Evolutionary conservation across 371 early-diverging fungal genomes (phyloP), one percentile per base, ranked within the genome.

Genomic region (Saksenaea oblongispora): DNA sequence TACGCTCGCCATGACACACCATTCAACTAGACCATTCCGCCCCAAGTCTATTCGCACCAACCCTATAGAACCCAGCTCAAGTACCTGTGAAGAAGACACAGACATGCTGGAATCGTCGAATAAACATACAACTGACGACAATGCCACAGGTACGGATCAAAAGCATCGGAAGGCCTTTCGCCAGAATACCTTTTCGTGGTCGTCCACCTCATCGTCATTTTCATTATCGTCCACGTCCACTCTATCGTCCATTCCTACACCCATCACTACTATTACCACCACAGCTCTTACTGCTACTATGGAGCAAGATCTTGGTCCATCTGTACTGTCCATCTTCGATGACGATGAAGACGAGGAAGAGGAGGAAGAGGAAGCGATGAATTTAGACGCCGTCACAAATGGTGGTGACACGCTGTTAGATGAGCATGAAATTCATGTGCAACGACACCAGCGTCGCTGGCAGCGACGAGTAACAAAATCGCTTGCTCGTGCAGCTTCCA

Each of bases 401-500:
- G 51, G 51, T 22, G 51, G 51, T 47, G 51, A 47, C 51, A 47
- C 51, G 24, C 1, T 22, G 2, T 17, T 8, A 11, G 56, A 62
- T 28, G 56, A 54, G 24, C 28, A 56, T 31, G 62, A 62, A 56
- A 26, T 13, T 34, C 56, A 62, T 27, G 47, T 62, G 34, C 57
- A 54, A 55, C 39, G 39, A 27, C 69, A 69, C 18, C 69, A 64
- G 54, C 64, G 62, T 31, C 65, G 60, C 42, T 61, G 62, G 61
- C 64, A 65, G 17, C 56, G 58, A 36, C 36, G 56, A 24, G 63
- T 63, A 14, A 83, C 75, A 13, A 63, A 67, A 27, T 63, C 85
- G 11, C 75, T 88, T 35, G 58, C 81, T 14, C 75, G 83, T 34
- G 84, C 87, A 4, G 78, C 85, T 13, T 84, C 97, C 60, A 93